These are phyloP conservation scores for Dimargaris xerosporica DNA, from an alignment of 192 early-diverging fungal species.

Conservation along the genomic window DNA sequence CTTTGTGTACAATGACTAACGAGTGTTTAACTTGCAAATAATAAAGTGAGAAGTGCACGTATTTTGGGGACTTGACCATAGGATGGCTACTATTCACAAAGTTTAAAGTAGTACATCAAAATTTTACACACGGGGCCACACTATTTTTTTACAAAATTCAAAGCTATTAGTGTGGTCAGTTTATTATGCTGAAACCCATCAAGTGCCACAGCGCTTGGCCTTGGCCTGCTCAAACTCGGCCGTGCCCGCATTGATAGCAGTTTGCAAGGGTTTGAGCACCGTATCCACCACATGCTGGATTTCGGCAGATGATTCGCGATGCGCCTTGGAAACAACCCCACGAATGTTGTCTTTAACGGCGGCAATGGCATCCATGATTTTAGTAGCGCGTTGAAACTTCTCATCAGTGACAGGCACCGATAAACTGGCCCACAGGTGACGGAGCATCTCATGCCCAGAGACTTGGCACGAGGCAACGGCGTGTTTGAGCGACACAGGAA, in stretches of 20 bases:
- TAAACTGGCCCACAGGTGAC: constrained; percentile 28
- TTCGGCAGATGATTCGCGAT: not conserved
- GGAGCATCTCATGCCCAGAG: constrained; percentile 30
- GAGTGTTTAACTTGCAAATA: no score
- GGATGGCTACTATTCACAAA: no score
- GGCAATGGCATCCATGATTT: constrained; percentile 23
- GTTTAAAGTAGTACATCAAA: no score
- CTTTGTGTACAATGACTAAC: constrained; percentile 27
- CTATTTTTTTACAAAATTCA: no score
- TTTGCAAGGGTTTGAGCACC: not conserved
- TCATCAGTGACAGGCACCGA: constrained; percentile 20
- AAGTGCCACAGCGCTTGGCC: not conserved
- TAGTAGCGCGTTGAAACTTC: constrained; percentile 19
- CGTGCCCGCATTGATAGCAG: not conserved
- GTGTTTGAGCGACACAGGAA: not conserved
- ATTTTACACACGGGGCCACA: no score
- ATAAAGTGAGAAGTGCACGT: no score
- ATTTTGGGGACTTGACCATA: no score
- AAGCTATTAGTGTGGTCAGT: no score
- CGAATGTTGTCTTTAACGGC: constrained; percentile 18
- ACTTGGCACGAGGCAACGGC: constrained; percentile 18
- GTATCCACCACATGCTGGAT: not conserved
- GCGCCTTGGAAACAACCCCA: not conserved
- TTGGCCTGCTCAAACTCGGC: not conserved
- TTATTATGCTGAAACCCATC: no score